Evolutionary conservation across 805 yeast species (phyloP).

Genomic region (Hanseniaspora lindneri): DNA sequence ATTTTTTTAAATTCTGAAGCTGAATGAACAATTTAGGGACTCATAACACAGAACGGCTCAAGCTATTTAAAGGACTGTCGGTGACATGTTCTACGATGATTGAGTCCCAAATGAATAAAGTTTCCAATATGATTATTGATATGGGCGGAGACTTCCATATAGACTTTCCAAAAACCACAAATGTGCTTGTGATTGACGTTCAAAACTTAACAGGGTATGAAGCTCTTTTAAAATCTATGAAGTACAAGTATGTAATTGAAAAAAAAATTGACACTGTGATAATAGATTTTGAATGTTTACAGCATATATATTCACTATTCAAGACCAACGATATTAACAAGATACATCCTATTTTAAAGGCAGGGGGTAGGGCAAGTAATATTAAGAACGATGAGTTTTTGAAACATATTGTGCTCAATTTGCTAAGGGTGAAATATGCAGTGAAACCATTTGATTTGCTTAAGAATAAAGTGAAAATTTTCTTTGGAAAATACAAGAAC

Average conservation of each 20-base stretch:
- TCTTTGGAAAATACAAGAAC: conserved; percentile 11
- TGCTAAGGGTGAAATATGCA: conserved; percentile 7
- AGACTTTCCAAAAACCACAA: conserved; percentile 12
- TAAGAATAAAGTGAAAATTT: conserved; percentile 6
- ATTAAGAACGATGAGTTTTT: conserved; percentile 14
- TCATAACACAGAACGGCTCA: neutral
- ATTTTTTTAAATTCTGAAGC: neutral
- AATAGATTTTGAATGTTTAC: conserved; percentile 4
- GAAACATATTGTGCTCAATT: conserved; percentile 9
- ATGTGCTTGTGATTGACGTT: conserved; percentile 8
- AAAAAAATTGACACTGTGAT: conserved; percentile 9
- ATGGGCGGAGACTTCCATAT: conserved; percentile 12
- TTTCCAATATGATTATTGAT: conserved; percentile 7
- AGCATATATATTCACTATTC: neutral
- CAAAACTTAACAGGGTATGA: neutral
- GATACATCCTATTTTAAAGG: conserved; percentile 8
- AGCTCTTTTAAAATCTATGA: conserved; percentile 5
- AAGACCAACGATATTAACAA: neutral
- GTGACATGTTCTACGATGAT: conserved; percentile 12
- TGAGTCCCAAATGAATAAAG: conserved; percentile 3
- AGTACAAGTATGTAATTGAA: conserved; percentile 3
- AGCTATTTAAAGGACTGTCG: conserved; percentile 7
- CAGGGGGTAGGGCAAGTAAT: conserved; percentile 3
- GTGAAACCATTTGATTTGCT: conserved; percentile 15
- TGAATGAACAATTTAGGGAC: conserved; percentile 5